phyloP scores from a whole-genome alignment of 1,284 basidiomycete species.

The Leccinum pachyderme region DNA sequence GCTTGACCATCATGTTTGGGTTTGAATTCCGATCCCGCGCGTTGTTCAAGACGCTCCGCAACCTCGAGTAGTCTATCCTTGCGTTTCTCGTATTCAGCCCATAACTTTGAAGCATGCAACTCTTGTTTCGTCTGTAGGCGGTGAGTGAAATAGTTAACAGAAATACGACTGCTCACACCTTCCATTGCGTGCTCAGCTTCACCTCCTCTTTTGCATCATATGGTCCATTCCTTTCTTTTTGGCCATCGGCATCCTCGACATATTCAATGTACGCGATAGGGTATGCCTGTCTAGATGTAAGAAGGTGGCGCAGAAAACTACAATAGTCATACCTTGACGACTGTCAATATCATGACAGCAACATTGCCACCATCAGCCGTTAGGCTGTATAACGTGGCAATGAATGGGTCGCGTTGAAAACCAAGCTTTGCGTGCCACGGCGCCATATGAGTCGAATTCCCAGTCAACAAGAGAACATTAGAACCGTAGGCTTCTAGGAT shows the following conservation, averaged over 20 bases:
- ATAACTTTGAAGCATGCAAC: slow-evolving; percentile 51
- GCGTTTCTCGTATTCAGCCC: slow-evolving; percentile 53
- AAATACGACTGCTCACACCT: slow-evolving; percentile 43
- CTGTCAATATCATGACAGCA: slow-evolving; percentile 71
- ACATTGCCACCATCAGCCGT: slow-evolving; percentile 82
- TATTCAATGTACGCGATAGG: slow-evolving; percentile 68
- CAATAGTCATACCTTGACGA: slow-evolving; percentile 59
- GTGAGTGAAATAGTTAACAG: slow-evolving; percentile 7
- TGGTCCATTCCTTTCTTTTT: slow-evolving; percentile 53
- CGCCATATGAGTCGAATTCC: slow-evolving; percentile 84
- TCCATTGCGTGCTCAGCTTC: slow-evolving; percentile 62
- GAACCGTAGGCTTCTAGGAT: slow-evolving; percentile 80
- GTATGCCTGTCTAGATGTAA: slow-evolving; percentile 44
- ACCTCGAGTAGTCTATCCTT: slow-evolving; percentile 47
- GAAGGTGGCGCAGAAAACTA: background rate
- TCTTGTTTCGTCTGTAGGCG: slow-evolving; percentile 49
- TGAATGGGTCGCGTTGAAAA: slow-evolving; percentile 59
- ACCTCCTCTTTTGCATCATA: slow-evolving; percentile 73
- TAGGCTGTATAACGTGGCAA: slow-evolving; percentile 79
- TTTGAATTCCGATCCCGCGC: slow-evolving; percentile 43
- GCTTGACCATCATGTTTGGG: slow-evolving; percentile 46
- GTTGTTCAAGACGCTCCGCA: slow-evolving; percentile 55
- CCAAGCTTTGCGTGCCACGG: slow-evolving; percentile 90
- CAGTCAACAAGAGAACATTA: slow-evolving; percentile 65
- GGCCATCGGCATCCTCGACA: slow-evolving; percentile 50